Conservation (phyloP, 2,329 filamentous ascomycete species). For the Didymella sp. region DNA sequence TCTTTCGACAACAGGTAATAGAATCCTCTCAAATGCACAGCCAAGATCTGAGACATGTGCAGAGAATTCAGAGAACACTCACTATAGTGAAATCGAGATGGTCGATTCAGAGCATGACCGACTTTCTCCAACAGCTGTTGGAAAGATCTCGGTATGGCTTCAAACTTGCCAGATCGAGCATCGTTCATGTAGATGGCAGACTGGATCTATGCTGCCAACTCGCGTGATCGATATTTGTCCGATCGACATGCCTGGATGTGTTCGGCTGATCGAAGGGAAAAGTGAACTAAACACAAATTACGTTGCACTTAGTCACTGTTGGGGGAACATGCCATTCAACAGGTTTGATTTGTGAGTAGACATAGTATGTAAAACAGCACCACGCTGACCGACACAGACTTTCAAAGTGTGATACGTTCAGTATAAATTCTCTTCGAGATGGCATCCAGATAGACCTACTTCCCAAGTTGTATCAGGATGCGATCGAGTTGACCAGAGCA, state of each 20-base stretch:
- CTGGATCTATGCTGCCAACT: background rate
- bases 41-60: background rate
- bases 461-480: constrained; percentile 15
- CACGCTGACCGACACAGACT: background rate
- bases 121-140: background rate
- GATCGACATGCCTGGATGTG: background rate
- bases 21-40: background rate
- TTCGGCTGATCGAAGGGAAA: constrained; percentile 7
- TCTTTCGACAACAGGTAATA: constrained; percentile 8
- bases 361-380: no score
- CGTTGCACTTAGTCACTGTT: constrained; percentile 22
- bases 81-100: constrained; percentile 3
- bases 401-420: constrained; percentile 10
- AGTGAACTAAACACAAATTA: constrained; percentile 1
- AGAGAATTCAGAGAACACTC: background rate
- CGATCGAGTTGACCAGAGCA: constrained; percentile 8
- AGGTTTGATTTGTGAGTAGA: constrained; percentile 9
- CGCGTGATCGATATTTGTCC: constrained; percentile 8
- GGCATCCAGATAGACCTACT: background rate
- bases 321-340: constrained; percentile 16
- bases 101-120: constrained; percentile 6
- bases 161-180: constrained; percentile 3
- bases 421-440: constrained; percentile 4
- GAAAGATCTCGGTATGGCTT: constrained; percentile 7
- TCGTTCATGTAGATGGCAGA: background rate